Base-by-base conservation (phyloP, 768 basidiomycete species). In the Rhizopogon rudus region DNA sequence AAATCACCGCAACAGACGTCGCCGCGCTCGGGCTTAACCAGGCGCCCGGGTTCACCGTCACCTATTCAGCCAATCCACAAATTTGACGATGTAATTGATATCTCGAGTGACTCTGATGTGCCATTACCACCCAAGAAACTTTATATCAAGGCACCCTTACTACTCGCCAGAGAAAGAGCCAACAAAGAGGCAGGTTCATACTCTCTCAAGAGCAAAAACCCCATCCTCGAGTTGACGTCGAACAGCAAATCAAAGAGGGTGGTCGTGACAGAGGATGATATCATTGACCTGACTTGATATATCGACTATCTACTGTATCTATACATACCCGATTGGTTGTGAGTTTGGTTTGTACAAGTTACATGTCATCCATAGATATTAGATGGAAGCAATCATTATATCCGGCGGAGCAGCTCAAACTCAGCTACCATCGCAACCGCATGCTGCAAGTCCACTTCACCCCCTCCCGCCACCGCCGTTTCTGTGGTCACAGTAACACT, bases 261-360 rank as follows among this genome's bases (percentile, higher is more conserved):
- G 5, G 33, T 35, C 1, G 13, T 44, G 5, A 22, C 39, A 31
- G 39, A 37, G 49, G 52, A 63, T 7, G 69, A 74, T 25, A 55
- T 77, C n/a, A 77, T 77, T 31, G 76, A 77, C 67, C 63, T 77
- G 14, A 77, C 76, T 6, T 77, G 60, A 65, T 57, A 44, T 50
- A 5, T 57, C 10, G 7, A 44, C 25, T 25, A 25, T 25, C 25
- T 25, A 13, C 20, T 8, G 8, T 9, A 16, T 35, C 33, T 8
- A 17, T 20, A 16, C 13, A 33, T 42, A 22, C 41, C 41, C 10
- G 17, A 16, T 42, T 42, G 20, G 42, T 22, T 22, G 33, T 20
- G 20, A 13, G 3, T 6, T 33, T 46, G 17, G 31, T n/a, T 35
- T 48, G 45, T 46, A 46, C 45, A 20, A 20, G n/a, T 25, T 46